Percentiles rank a stretch among this genome's conserved stretches.
These are phyloP conservation scores for Psilocybe azurescens DNA, from an alignment of 768 basidiomycete species.

Conservation along the genomic window DNA sequence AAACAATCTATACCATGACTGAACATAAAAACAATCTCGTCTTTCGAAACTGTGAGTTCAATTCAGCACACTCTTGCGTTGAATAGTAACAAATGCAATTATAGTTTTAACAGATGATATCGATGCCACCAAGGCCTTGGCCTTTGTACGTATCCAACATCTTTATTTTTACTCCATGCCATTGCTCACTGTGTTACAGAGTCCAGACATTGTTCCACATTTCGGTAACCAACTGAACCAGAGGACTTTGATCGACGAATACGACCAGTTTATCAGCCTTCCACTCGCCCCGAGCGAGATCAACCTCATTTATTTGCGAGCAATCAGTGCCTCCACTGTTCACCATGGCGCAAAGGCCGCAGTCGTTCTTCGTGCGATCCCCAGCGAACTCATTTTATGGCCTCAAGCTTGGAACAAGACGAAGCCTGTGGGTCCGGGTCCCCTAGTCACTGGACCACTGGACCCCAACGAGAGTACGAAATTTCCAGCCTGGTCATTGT, in stretches of 20 bases:
- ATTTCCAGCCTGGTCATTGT: too few relatives aligned
- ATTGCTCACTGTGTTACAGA: not conserved
- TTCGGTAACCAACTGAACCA: not conserved
- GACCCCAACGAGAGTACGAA: not conserved
- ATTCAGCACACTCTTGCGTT: not conserved
- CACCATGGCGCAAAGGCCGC: not conserved
- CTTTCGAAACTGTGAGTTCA: not conserved
- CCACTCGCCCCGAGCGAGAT: not conserved
- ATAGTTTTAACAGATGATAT: not conserved
- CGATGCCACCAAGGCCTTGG: not conserved
- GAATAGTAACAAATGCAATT: not conserved
- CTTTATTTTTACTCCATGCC: not conserved
- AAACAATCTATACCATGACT: too few relatives aligned
- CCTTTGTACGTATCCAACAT: not conserved
- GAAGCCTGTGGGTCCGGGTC: not conserved
- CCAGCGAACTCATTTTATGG: conserved; percentile 2
- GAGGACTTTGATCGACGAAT: not conserved
- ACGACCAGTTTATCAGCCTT: not conserved
- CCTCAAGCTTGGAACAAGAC: conserved; percentile 1
- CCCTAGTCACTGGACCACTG: not conserved
- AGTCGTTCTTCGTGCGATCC: conserved; percentile 1
- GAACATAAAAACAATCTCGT: not conserved
- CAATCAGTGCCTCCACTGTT: not conserved
- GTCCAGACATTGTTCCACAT: conserved; percentile 1
- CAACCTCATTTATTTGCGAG: not conserved